Base-by-base conservation (phyloP, 306 rosid species). In the Ammopiptanthus mongolicus region DNA sequence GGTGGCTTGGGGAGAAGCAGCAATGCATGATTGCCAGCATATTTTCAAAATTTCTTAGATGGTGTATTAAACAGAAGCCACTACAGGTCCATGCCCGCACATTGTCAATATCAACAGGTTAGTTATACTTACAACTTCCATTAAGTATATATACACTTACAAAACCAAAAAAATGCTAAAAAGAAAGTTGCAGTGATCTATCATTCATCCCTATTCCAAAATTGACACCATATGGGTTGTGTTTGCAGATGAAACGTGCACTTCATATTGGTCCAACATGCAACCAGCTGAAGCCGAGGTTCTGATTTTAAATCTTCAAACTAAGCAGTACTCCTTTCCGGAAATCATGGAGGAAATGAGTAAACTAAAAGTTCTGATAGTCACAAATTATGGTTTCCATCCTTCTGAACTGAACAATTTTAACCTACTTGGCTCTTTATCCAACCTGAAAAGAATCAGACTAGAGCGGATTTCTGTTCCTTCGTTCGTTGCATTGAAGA, bases 61-160 rank as follows among this genome's bases (percentile, higher is more conserved):
- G 81, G 83, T 76, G 13, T 14, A 15, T 36, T 64, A 44, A 29
- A 56, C 79, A 37, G 5, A 80, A 75, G 62, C 56, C 66, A 39
- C 88, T 61, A 47, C 61, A 52, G 31, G 18, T 58, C 70, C 29
- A 59, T 21, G 88, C 87, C 19, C 87, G 59, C 67, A 52, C 84
- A 4, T 6, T 92, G 22, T 90, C 93, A 31, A 77, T 92, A 81
- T 82, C 91, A 52, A 85, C 86, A 6, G 93, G 97, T 92, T 71
- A 14, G 70, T 79, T 73, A 28, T 42, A 51, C 37, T 70, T 67
- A 8, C 5, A 48, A 37, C 63, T 66, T 65, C 31, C 33, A 28
- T 73, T 15, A 61, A 56, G 5, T 46, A 9, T 19, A 14, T 12
- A 39, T 60, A 6, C 41, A 41, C 64, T 58, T 69, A 22, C 36